Conservation (phyloP, 192 early-diverging fungal species). For the Mortierella alpina region DNA sequence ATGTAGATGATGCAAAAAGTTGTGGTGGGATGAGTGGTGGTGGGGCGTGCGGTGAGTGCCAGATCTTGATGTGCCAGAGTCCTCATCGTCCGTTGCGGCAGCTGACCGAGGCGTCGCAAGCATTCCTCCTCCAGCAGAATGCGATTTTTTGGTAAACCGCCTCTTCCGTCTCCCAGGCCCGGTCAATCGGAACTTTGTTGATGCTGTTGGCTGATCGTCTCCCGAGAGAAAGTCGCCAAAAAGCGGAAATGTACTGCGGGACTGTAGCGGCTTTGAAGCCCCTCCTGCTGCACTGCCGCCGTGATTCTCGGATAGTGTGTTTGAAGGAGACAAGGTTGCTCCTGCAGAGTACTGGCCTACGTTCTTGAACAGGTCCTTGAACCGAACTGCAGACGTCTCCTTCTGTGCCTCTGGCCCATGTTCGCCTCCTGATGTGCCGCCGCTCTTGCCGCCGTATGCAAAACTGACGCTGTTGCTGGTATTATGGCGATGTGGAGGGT, state of each 20-base stretch:
- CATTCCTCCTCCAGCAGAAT: constrained; percentile 1
- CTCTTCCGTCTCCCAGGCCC: constrained; percentile 27
- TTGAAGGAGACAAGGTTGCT: not conserved
- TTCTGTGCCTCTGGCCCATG: constrained; percentile 29
- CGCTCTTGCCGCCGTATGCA: not conserved
- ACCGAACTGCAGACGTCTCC: constrained; percentile 29
- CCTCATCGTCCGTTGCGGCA: constrained; percentile 38
- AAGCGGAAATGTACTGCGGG: constrained; percentile 11
- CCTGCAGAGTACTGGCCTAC: constrained; percentile 23
- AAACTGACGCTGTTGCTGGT: not conserved
- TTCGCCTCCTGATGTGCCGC: constrained; percentile 1
- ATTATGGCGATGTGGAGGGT: constrained; percentile 20
- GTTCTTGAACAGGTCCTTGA: constrained; percentile 36
- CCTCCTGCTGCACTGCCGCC: not conserved
- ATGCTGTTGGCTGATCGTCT: constrained; percentile 29
- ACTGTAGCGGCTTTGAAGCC: constrained; percentile 8
- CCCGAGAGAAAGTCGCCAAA: constrained; percentile 40
- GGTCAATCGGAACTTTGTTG: constrained; percentile 14
- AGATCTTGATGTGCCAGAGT: constrained; percentile 17
- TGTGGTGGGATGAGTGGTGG: constrained; percentile 4
- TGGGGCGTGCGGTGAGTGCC: not conserved
- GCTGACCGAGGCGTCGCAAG: not conserved
- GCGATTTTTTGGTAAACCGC: constrained; percentile 24
- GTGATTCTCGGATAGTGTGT: constrained; percentile 1
- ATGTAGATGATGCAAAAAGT: constrained; percentile 12